phyloP scores from a whole-genome alignment of 2,329 filamentous ascomycete genomes.

The Alternaria triticina region DNA sequence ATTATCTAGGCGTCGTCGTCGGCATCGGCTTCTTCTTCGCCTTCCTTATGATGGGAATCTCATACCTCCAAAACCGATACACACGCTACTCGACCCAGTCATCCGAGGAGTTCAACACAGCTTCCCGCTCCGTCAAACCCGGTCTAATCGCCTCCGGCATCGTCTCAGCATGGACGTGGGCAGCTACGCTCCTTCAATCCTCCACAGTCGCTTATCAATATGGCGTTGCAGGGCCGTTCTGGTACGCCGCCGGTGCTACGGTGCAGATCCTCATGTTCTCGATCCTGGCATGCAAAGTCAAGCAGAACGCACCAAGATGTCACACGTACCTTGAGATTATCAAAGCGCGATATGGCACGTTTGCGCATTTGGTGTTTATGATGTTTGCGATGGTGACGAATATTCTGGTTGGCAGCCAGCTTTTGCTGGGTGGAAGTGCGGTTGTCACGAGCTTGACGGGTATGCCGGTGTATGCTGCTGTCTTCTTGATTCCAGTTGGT shows the following conservation, averaged over 20 bases:
- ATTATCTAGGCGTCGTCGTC: constrained; percentile 47
- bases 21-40: constrained; percentile 55
- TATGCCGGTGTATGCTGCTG: constrained; percentile 54
- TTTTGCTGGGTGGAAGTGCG: constrained; percentile 53
- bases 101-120: constrained; percentile 58
- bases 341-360: constrained; percentile 48
- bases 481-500: constrained; percentile 53
- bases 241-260: constrained; percentile 54
- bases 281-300: constrained; percentile 53
- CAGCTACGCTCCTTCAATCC: constrained; percentile 49
- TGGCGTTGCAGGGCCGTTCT: constrained; percentile 41
- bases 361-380: constrained; percentile 51
- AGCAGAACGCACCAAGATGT: constrained; percentile 49
- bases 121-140: constrained; percentile 52
- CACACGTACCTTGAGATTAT: constrained; percentile 54
- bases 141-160: constrained; percentile 57
- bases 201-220: constrained; percentile 40
- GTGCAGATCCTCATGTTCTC: constrained; percentile 55
- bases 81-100: constrained; percentile 50
- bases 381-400: constrained; percentile 53
- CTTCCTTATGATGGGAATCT: constrained; percentile 44
- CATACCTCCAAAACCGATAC: constrained; percentile 47
- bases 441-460: constrained; percentile 53
- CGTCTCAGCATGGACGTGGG: constrained; percentile 59
- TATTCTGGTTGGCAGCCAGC: constrained; percentile 52